Evolutionary conservation across 805 yeast species (phyloP).

Genomic region (Ogataea nakhonphanomensis): DNA sequence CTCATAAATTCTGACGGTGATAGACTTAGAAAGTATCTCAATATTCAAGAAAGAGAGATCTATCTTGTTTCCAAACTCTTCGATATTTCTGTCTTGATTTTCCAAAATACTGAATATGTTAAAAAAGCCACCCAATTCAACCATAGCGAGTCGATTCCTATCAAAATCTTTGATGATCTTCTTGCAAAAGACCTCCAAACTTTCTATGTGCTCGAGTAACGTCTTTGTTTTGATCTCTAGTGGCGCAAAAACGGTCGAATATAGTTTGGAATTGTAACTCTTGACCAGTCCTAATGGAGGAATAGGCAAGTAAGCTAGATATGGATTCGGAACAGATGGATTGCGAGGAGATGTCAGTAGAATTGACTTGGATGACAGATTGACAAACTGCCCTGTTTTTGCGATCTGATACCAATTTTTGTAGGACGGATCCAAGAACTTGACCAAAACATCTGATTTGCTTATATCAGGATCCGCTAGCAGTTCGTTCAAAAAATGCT

Average conservation of each 20-base stretch:
- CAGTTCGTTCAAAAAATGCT: slow-evolving; percentile 41
- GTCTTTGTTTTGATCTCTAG: slow-evolving; percentile 23
- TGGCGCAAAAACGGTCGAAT: slow-evolving; percentile 25
- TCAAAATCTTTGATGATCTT: slow-evolving; percentile 40
- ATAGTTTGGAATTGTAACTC: slow-evolving; percentile 26
- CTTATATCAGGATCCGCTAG: slow-evolving; percentile 34
- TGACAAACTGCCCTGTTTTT: slow-evolving; percentile 36
- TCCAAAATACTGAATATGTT: slow-evolving; percentile 51
- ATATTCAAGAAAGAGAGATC: slow-evolving; percentile 48
- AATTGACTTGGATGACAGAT: slow-evolving; percentile 44
- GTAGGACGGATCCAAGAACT: slow-evolving; percentile 51
- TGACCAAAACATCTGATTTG: slow-evolving; percentile 38
- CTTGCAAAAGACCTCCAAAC: slow-evolving; percentile 38
- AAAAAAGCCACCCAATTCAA: slow-evolving; percentile 55
- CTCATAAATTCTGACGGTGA: slow-evolving; percentile 45
- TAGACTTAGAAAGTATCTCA: slow-evolving; percentile 40
- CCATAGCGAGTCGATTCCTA: slow-evolving; percentile 36
- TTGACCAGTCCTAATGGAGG: slow-evolving; percentile 32
- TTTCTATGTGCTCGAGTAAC: slow-evolving; percentile 14
- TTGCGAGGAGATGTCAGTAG: slow-evolving; percentile 47
- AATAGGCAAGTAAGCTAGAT: slow-evolving; percentile 46
- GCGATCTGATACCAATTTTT: slow-evolving; percentile 47
- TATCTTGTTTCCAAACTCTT: slow-evolving; percentile 50
- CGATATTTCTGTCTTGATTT: slow-evolving; percentile 36
- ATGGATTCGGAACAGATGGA: slow-evolving; percentile 53